These are phyloP conservation scores for Jamesozyma spencerorum DNA, from an alignment of 805 yeast species.

Conservation along the genomic window DNA sequence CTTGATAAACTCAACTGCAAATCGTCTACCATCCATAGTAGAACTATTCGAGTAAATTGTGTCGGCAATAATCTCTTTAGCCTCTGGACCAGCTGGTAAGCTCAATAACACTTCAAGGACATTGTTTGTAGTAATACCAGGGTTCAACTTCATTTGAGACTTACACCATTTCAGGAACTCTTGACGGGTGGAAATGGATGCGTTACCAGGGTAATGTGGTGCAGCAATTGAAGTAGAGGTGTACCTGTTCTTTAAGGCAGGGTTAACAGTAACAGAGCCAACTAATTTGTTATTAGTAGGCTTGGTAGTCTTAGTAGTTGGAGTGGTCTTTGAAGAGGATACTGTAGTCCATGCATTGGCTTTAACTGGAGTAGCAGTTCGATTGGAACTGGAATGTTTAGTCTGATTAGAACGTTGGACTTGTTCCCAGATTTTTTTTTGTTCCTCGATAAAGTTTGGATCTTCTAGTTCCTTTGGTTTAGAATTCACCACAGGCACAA, in stretches of 20 bases:
- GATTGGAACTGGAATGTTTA: conserved; percentile 44
- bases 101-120: conserved; percentile 71
- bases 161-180: conserved; percentile 70
- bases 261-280: conserved; percentile 26
- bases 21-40: conserved; percentile 89
- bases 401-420: conserved; percentile 64
- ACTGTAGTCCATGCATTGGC: conserved; percentile 27
- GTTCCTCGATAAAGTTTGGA: conserved; percentile 26
- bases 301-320: conserved; percentile 8
- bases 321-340: conserved; percentile 6
- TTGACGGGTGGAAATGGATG: conserved; percentile 39
- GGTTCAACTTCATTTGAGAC: conserved; percentile 54
- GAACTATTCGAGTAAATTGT: conserved; percentile 82
- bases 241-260: conserved; percentile 19
- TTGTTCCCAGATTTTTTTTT: conserved; percentile 35
- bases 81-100: conserved; percentile 66
- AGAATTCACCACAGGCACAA: neutral
- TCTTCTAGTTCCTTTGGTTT: conserved; percentile 15
- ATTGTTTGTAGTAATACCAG: conserved; percentile 69
- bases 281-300: conserved; percentile 11
- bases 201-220: conserved; percentile 21
- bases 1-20: conserved; percentile 82
- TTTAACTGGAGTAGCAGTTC: conserved; percentile 22
- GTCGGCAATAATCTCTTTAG: conserved; percentile 81
- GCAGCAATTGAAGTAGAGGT: conserved; percentile 11